Conservation (phyloP, 73 alveolate genomes). For the Blepharisma japonicum region DNA sequence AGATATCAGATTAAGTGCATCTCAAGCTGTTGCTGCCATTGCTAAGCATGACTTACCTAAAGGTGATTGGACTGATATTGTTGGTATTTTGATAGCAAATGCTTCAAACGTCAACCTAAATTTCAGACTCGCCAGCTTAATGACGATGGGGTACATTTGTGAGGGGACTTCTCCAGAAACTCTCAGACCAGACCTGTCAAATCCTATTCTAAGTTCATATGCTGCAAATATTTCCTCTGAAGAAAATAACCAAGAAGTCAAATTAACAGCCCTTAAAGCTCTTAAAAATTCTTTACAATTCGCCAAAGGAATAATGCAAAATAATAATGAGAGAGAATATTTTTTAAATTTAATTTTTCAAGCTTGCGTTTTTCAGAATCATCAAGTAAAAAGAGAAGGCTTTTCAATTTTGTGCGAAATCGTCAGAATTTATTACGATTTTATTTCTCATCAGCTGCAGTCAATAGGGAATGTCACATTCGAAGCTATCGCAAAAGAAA, state of each 20-base stretch:
- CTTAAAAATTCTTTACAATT: conserved; percentile 13
- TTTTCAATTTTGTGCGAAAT: neutral
- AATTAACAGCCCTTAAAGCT: neutral
- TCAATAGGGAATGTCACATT: neutral
- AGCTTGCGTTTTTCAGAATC: neutral
- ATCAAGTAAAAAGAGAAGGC: neutral
- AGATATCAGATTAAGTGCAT: conserved; percentile 2
- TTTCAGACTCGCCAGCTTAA: neutral
- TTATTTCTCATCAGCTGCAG: neutral
- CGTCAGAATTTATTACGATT: neutral
- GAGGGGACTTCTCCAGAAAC: neutral
- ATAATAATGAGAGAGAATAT: neutral
- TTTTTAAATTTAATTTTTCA: neutral
- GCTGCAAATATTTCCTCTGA: neutral
- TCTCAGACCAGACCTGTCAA: neutral
- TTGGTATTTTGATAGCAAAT: conserved; percentile 2
- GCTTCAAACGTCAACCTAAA: neutral
- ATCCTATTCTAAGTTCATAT: neutral
- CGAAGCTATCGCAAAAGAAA: neutral
- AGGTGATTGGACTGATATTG: neutral
- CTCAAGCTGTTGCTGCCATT: conserved; percentile 21
- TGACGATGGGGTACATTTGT: conserved; percentile 25
- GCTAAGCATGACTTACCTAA: neutral
- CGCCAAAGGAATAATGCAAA: neutral
- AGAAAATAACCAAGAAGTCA: conserved; percentile 5